A percentile compares a stretch with the other conserved stretches of the same genome.
phyloP scores from a whole-genome alignment of 441 rosid species.

The Syzygium syzygioides region DNA sequence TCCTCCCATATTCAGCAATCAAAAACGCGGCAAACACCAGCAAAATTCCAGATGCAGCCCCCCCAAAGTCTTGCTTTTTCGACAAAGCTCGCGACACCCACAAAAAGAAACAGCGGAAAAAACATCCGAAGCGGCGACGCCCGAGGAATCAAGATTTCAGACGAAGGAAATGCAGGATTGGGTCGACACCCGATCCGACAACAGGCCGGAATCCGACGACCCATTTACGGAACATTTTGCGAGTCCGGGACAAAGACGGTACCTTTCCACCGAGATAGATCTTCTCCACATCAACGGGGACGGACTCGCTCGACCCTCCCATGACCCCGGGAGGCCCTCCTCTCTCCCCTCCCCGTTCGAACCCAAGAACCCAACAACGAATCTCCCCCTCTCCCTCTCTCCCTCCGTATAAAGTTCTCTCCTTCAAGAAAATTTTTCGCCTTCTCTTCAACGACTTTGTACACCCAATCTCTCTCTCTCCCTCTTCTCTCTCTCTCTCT shows the following conservation, averaged over 20 bases:
- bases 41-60: not conserved
- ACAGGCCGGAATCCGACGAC: not conserved
- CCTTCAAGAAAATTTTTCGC: not conserved
- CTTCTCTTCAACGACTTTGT: not conserved
- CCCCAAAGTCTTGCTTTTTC: not conserved
- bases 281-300: conserved; percentile 69
- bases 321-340: conserved; percentile 39
- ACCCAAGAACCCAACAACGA: not conserved
- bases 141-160: not conserved
- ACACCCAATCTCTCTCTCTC: not conserved
- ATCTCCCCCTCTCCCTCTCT: not conserved
- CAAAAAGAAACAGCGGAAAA: not conserved
- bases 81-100: not conserved
- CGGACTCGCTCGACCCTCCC: conserved; percentile 52
- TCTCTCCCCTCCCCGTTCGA: not conserved
- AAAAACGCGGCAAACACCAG: not conserved
- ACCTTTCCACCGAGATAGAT: conserved; percentile 90
- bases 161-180: not conserved
- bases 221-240: not conserved
- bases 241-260: not conserved
- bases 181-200: not conserved
- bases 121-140: not conserved
- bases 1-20: not conserved
- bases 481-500: not conserved
- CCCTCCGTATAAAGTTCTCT: not conserved